These are phyloP conservation scores for Oryza longistaminata DNA, from an alignment of 176 grass and related monocot genomes.

Conservation along the genomic window DNA sequence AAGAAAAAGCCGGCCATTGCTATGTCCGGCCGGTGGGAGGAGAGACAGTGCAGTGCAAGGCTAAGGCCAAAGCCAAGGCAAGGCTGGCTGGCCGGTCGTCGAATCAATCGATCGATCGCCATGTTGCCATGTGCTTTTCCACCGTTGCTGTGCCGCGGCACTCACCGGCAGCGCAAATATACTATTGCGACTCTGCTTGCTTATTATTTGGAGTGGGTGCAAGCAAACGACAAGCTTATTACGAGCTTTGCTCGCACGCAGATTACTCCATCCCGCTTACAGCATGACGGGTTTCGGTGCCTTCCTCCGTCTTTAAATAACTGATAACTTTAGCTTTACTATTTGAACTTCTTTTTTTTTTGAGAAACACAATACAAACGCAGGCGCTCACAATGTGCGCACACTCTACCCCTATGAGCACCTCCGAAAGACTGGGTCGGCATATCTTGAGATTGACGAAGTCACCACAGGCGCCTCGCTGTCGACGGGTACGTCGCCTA, in stretches of 20 bases:
- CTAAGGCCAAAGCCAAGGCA: background rate
- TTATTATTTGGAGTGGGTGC: no score
- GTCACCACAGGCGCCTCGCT: no score
- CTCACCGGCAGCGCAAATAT: constrained; percentile 10
- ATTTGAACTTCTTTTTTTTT: no score
- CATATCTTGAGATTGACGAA: no score
- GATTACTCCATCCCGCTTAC: background rate
- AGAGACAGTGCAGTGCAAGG: background rate
- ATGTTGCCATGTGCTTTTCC: constrained; percentile 28
- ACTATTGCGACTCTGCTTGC: background rate
- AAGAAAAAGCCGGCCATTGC: background rate
- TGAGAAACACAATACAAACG: no score
- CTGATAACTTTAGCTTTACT: no score
- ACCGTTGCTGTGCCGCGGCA: constrained; percentile 8
- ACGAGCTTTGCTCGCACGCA: background rate
- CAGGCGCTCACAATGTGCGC: no score
- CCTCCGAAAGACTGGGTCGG: no score
- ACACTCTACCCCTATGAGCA: no score
- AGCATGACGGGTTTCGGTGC: no score
- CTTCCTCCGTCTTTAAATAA: no score
- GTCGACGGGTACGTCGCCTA: no score
- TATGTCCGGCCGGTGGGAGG: background rate
- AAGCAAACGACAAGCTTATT: background rate
- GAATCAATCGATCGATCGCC: constrained; percentile 1
- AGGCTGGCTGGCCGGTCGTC: constrained; percentile 18